Conservation (phyloP, 345 rosid species). For the Populus euphratica region DNA sequence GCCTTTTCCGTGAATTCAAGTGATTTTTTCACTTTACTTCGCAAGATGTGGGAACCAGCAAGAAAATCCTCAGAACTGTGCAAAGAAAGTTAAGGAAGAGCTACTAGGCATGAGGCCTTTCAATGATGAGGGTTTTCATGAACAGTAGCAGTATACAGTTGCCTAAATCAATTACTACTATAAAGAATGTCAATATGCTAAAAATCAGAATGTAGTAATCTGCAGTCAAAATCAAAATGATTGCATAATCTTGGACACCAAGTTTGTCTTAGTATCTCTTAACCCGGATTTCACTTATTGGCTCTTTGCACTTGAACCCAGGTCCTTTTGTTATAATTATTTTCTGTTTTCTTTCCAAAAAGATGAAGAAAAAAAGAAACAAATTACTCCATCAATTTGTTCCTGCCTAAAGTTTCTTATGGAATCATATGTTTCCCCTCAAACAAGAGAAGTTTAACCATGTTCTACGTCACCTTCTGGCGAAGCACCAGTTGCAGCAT, state of each 20-base stretch:
- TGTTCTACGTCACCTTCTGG: background rate
- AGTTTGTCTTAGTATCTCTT: slow-evolving; percentile 19
- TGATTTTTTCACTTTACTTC: slow-evolving; percentile 1
- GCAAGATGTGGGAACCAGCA: slow-evolving; percentile 9
- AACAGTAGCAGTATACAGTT: slow-evolving; percentile 19
- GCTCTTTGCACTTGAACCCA: background rate
- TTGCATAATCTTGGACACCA: slow-evolving; percentile 29
- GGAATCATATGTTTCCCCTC: background rate
- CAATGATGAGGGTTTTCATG: background rate
- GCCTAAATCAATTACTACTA: slow-evolving; percentile 5
- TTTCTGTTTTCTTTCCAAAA: background rate
- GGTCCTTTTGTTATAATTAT: background rate
- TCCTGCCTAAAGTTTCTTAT: background rate
- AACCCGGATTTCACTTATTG: slow-evolving; percentile 11
- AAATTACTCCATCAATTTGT: background rate
- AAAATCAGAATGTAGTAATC: slow-evolving; percentile 13
- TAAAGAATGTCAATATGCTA: slow-evolving; percentile 8
- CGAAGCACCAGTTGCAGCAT: background rate
- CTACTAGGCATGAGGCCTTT: slow-evolving; percentile 2
- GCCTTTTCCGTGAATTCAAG: slow-evolving; percentile 12
- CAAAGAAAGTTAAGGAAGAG: background rate
- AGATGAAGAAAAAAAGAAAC: background rate
- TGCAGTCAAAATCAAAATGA: slow-evolving; percentile 37
- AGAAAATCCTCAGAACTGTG: slow-evolving; percentile 3
- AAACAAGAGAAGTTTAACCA: background rate